Evolutionary conservation across 805 yeast genomes (phyloP).

Genomic region (Ogataea neopini): DNA sequence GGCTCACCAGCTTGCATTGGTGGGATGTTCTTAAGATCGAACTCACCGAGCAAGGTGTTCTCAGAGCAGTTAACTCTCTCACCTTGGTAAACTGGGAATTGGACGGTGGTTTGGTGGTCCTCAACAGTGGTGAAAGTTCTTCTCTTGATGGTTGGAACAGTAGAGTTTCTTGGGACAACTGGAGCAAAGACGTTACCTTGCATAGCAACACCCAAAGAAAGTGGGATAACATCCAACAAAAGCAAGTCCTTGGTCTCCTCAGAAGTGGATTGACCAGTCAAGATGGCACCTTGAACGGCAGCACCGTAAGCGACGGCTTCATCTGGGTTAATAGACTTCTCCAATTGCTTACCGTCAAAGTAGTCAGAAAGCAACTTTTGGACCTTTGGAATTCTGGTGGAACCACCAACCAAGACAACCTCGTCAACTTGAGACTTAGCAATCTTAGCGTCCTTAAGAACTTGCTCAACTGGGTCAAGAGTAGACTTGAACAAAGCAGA

Average conservation of each 20-base stretch:
- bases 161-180: slow-evolving; percentile 98
- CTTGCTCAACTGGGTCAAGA: slow-evolving; percentile 92
- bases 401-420: slow-evolving; percentile 97
- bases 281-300: slow-evolving; percentile 98
- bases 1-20: slow-evolving; percentile 99
- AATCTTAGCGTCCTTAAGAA: slow-evolving; percentile 86
- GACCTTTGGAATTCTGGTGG: slow-evolving; percentile 98
- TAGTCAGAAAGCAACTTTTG: slow-evolving; percentile 91
- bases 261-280: slow-evolving; percentile 87
- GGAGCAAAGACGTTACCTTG: slow-evolving; percentile 99
- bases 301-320: slow-evolving; percentile 99
- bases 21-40: slow-evolving; percentile 96
- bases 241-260: slow-evolving; percentile 94
- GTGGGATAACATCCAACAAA: slow-evolving; percentile 95
- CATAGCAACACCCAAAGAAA: slow-evolving; percentile 99
- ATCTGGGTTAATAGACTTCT: slow-evolving; percentile 97
- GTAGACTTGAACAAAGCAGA: slow-evolving; percentile 92
- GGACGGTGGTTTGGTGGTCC: slow-evolving; percentile 98
- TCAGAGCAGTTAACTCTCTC: slow-evolving; percentile 98
- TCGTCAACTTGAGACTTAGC: slow-evolving; percentile 86
- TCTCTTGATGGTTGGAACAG: slow-evolving; percentile 98
- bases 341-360: slow-evolving; percentile 96
- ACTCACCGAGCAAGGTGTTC: slow-evolving; percentile 97
- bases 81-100: slow-evolving; percentile 99
- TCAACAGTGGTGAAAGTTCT: slow-evolving; percentile 98